Evolutionary conservation across 164 flowering plant species (phyloP), one percentile per base, ranked within the genome.

Genomic region (Hamamelis virginiana): DNA sequence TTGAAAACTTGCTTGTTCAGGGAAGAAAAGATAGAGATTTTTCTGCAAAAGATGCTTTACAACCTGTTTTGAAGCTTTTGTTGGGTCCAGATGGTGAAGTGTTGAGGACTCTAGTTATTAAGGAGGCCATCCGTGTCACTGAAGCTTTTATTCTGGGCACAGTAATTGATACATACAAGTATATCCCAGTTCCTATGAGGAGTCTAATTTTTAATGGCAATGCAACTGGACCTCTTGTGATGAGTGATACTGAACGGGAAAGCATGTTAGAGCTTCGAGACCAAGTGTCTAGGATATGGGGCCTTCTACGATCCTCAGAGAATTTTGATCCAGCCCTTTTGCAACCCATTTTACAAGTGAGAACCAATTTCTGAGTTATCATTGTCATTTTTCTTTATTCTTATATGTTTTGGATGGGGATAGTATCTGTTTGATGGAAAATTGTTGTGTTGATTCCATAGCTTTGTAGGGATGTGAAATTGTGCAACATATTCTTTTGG

Each of bases 1-100:
- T 95, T 75, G 97, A 95, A 80, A 91, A 95, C 79, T 80, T 95
- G 67, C 90, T 95, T 59, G 90, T 81, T 65, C 97, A 95, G 85
- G 98, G 98, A 45, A 79, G 80, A 23, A 84, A 88, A 70, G 98
- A 95, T 72, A 85, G 86, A 74, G 98, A 95, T 78, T 95, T 95
- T 64, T 81, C 94, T 19, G 88, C 91, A 50, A 91, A 90, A 79
- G 97, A 95, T 68, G 98, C 97, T 63, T 76, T 95, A 59, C 98
- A 92, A 77, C 98, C 98, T 71, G 97, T 92, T 76, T 65, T 92
- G 75, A 91, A 91, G 86, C 76, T 95, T 55, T 72, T 95, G 50
- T 67, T 95, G 77, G 93, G 83, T 67, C 89, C 97, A 66, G 88
- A 85, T 62, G 94, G 98, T 63, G 96, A 85, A 80, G 87, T 81